phyloP scores from a whole-genome alignment of 2,329 filamentous ascomycete genomes.

The Diaporthe sp. region DNA sequence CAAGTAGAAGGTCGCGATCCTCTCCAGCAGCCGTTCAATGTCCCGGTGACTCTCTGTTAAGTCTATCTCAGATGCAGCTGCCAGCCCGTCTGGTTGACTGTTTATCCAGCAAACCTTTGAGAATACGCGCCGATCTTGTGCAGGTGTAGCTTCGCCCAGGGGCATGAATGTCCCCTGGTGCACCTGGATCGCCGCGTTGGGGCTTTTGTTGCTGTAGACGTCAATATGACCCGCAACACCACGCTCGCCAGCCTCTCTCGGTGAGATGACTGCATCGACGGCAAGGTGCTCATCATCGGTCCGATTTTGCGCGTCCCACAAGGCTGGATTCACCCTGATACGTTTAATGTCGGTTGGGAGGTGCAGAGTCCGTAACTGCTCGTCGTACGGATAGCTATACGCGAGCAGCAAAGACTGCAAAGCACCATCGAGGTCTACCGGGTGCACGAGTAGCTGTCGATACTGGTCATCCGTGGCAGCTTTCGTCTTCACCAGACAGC shows the following conservation, averaged over 20 bases:
- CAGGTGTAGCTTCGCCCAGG: background rate
- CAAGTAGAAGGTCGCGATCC: constrained; percentile 36
- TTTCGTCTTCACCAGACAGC: background rate
- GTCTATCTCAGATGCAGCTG: background rate
- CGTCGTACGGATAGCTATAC: constrained; percentile 26
- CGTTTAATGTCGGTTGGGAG: constrained; percentile 7
- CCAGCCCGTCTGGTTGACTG: background rate
- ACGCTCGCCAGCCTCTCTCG: background rate
- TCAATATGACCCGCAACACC: background rate
- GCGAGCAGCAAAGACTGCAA: constrained; percentile 24
- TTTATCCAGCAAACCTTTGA: constrained; percentile 3
- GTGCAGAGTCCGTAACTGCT: background rate
- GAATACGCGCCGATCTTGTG: background rate
- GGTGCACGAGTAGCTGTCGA: constrained; percentile 20
- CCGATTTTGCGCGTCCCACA: background rate
- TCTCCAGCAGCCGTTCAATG: constrained; percentile 22
- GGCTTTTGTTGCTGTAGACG: background rate
- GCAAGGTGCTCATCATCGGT: background rate
- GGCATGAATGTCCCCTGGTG: background rate
- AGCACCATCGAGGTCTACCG: constrained; percentile 6
- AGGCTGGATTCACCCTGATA: constrained; percentile 13
- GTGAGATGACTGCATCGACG: background rate
- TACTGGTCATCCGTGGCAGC: background rate
- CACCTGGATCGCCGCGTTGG: constrained; percentile 15
- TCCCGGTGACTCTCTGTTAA: background rate